These are phyloP conservation scores for Neodidymelliopsis sp. DNA, from an alignment of 2,329 filamentous ascomycete genomes.

Conservation along the genomic window DNA sequence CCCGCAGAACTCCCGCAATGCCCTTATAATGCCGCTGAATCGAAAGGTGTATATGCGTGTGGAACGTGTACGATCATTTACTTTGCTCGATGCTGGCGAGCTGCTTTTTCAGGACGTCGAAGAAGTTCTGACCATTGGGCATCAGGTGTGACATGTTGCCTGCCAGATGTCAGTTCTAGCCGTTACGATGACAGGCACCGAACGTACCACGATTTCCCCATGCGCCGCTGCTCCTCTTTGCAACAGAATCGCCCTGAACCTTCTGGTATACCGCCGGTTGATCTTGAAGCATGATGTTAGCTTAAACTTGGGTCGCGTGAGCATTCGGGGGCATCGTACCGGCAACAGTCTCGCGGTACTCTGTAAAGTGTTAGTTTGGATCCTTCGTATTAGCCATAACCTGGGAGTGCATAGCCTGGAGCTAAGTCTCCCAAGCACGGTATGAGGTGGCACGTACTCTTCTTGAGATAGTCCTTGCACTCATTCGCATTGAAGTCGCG, in stretches of 20 bases:
- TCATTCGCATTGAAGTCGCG: conserved; percentile 55
- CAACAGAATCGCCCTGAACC: conserved; percentile 49
- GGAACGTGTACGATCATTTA: conserved; percentile 39
- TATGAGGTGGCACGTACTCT: conserved; percentile 39
- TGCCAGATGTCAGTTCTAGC: conserved; percentile 29
- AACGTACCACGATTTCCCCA: conserved; percentile 52
- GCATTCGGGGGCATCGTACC: conserved; percentile 27
- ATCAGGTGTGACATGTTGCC: conserved; percentile 51
- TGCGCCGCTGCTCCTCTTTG: conserved; percentile 47
- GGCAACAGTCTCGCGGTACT: conserved; percentile 40
- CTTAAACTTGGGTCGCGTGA: conserved; percentile 13
- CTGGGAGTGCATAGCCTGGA: neutral
- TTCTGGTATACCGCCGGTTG: conserved; percentile 48
- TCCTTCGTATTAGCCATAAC: neutral
- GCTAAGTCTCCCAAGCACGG: neutral
- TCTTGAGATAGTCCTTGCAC: conserved; percentile 52
- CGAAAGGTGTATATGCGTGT: conserved; percentile 25
- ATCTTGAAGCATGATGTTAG: conserved; percentile 34
- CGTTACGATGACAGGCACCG: neutral
- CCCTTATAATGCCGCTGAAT: conserved; percentile 46
- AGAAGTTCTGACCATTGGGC: conserved; percentile 56
- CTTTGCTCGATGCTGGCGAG: conserved; percentile 49
- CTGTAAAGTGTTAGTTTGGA: conserved; percentile 31
- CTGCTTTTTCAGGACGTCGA: conserved; percentile 56
- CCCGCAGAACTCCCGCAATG: conserved; percentile 46